Conservation (phyloP, 169 alveolate species). For the Condylostoma magnum region DNA sequence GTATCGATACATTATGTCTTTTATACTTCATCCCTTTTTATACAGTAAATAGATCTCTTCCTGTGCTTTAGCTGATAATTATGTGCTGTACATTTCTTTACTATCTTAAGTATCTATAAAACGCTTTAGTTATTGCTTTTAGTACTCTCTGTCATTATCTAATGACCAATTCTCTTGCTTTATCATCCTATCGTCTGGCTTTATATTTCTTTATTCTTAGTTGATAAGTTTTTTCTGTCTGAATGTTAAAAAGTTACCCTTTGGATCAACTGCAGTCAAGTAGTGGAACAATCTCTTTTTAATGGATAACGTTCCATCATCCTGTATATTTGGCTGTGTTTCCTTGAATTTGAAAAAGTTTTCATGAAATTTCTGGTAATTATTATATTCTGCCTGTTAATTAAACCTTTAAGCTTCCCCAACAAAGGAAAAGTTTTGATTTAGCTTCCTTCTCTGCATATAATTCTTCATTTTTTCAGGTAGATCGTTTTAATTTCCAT, state of each 20-base stretch:
- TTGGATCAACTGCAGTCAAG: not conserved
- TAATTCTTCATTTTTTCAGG: not conserved
- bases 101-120: not conserved
- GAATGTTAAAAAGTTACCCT: not conserved
- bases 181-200: not conserved
- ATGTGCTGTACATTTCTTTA: not conserved
- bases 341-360: slow-evolving; percentile 11
- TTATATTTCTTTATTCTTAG: not conserved
- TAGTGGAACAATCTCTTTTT: not conserved
- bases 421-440: not conserved
- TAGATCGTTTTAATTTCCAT: slow-evolving; percentile 9
- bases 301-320: not conserved
- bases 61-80: slow-evolving; percentile 42
- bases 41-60: slow-evolving; percentile 36
- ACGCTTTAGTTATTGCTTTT: not conserved
- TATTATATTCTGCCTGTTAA: not conserved
- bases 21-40: slow-evolving; percentile 37
- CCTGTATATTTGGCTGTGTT: not conserved
- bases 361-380: not conserved
- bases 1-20: slow-evolving; percentile 35
- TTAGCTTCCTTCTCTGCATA: not conserved
- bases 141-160: not conserved
- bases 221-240: not conserved
- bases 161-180: no score
- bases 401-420: not conserved